Base-by-base conservation (phyloP, 768 basidiomycete species). In the Boletus pseudopeckii region DNA sequence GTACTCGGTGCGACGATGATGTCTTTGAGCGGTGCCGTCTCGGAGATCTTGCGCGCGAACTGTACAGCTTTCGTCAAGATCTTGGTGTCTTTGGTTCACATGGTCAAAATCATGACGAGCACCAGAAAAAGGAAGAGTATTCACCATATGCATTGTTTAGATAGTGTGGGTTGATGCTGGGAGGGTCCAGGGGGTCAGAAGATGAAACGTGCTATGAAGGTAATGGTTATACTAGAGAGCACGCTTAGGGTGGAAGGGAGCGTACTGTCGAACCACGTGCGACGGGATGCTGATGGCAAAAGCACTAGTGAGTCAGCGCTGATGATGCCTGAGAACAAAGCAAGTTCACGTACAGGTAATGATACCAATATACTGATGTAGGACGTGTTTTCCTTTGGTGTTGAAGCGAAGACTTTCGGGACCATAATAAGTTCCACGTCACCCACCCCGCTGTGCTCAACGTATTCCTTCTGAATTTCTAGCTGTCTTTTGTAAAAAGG, bases 371-470 rank as follows among this genome's bases (percentile, higher is more conserved):
- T 13, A 32, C 36, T 60, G 28, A 62, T 22, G 37, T 62, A 62
- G 26, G 53, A 59, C 22, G 47, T 55, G 26, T 55, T 48, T 22
- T 45, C 43, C 26, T 52, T 40, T 5, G 61, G 46, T 7, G 22
- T 11, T 5, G 53, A 55, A 37, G 34, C 45, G 7, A 63, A 63
- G 11, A 38, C 52, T 24, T 59, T 52, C 5, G 56, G 56, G 8
- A 63, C 37, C 60, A 62, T 63, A 41, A 55, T 47, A 20, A 62
- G 56, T 34, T 62, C 61, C 50, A 62, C 15, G 17, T 62, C 34
- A 2, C 60, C 61, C 7, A 62, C 50, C 5, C 40, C 56, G 2
- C 30, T 46, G 22, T 40, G 7, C 1, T 47, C 50, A 0, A 62
- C 13, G 26, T 52, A 62, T 28, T 10, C 8, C 28, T 44, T 55